Conservation (phyloP, 1,284 basidiomycete genomes). For the Takashimella tepidaria region DNA sequence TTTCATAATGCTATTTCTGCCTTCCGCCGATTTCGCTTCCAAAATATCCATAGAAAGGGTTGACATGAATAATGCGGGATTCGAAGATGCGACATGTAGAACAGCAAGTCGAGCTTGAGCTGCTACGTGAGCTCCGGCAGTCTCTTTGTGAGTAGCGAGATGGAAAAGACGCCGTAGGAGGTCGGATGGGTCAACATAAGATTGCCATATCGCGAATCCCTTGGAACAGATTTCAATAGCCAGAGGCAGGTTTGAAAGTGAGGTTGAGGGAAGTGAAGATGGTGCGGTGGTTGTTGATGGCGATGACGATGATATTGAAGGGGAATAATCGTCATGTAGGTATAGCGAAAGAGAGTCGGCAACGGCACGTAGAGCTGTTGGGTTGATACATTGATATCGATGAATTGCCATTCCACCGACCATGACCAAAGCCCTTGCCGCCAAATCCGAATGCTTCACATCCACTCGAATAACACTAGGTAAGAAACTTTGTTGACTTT, state of each 20-base stretch:
- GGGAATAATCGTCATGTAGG: slow-evolving; percentile 43
- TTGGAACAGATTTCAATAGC: slow-evolving; percentile 85
- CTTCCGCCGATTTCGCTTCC: slow-evolving; percentile 68
- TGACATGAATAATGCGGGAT: slow-evolving; percentile 91
- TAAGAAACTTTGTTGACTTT: slow-evolving; percentile 12
- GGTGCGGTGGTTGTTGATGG: slow-evolving; percentile 70
- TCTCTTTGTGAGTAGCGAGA: slow-evolving; percentile 74
- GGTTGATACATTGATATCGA: slow-evolving; percentile 69
- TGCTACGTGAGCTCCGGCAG: slow-evolving; percentile 36
- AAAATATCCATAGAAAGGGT: slow-evolving; percentile 88
- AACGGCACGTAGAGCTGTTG: slow-evolving; percentile 38
- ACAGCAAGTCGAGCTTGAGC: slow-evolving; percentile 68
- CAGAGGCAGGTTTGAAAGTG: slow-evolving; percentile 65
- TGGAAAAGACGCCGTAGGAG: slow-evolving; percentile 79
- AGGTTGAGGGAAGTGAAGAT: slow-evolving; percentile 64
- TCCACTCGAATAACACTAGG: neutral
- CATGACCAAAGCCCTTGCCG: slow-evolving; percentile 55
- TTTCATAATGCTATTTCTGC: slow-evolving; percentile 84
- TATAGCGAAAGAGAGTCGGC: slow-evolving; percentile 46
- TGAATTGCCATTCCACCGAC: slow-evolving; percentile 78
- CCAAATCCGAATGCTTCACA: slow-evolving; percentile 51
- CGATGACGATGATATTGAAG: slow-evolving; percentile 49
- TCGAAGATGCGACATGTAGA: slow-evolving; percentile 73
- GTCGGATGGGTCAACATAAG: slow-evolving; percentile 86
- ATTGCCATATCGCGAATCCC: slow-evolving; percentile 90